Evolutionary conservation across 208 protist species (phyloP).

Genomic region (Trypanosoma mega): DNA sequence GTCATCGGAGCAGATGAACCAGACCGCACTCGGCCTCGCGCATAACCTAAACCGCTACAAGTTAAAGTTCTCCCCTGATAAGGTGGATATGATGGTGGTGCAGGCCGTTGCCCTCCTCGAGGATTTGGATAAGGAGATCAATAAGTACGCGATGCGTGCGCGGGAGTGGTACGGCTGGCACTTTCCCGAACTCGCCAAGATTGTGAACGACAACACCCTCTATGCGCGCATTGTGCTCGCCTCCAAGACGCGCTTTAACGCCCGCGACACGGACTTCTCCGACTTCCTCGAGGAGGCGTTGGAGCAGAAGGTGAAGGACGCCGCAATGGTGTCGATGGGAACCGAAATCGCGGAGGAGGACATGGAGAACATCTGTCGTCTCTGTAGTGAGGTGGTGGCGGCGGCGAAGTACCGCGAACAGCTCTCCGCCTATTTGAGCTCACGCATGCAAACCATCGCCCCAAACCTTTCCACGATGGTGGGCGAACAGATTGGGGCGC

Average conservation of each 20-base stretch:
- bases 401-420: slow-evolving; percentile 94
- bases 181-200: slow-evolving; percentile 98
- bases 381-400: slow-evolving; percentile 92
- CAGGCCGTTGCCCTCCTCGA: slow-evolving; percentile 99
- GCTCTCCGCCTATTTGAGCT: slow-evolving; percentile 98
- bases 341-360: slow-evolving; percentile 97
- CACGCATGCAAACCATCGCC: slow-evolving; percentile 97
- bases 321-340: slow-evolving; percentile 99
- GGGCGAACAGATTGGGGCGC: slow-evolving; percentile 97
- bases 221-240: slow-evolving; percentile 95
- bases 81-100: slow-evolving; percentile 99
- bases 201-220: slow-evolving; percentile 96
- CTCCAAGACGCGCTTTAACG: slow-evolving; percentile 92
- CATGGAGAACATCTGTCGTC: slow-evolving; percentile 92
- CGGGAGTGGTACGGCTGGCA: slow-evolving; percentile 99
- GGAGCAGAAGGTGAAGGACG: slow-evolving; percentile 93
- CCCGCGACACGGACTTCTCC: slow-evolving; percentile 90
- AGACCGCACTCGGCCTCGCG: slow-evolving; percentile 97
- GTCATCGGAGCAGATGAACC: slow-evolving; percentile 88
- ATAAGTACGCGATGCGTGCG: slow-evolving; percentile 99
- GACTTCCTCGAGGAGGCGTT: slow-evolving; percentile 96
- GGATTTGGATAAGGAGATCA: slow-evolving; percentile 99
- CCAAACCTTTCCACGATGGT: slow-evolving; percentile 98
- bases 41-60: slow-evolving; percentile 99
- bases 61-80: slow-evolving; percentile 99